Evolutionary conservation across 495 filamentous ascomycete genomes (phyloP).

Genomic region (Podospora anserina): DNA sequence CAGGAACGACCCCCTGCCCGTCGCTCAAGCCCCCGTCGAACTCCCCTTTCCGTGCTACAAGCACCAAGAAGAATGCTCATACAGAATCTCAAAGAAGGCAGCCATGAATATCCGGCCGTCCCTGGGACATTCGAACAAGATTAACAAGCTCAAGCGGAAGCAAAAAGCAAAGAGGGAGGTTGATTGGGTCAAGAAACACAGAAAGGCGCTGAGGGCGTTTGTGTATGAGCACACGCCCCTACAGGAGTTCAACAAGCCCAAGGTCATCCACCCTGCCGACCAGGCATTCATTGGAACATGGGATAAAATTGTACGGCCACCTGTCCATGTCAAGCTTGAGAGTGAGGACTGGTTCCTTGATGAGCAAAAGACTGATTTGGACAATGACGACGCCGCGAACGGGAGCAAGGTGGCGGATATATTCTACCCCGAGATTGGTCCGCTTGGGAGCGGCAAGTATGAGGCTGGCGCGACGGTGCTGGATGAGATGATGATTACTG

Average conservation of each 20-base stretch:
- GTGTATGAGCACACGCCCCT: neutral
- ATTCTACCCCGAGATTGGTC: neutral
- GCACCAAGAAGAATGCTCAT: neutral
- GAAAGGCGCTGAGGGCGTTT: neutral
- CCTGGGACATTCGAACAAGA: neutral
- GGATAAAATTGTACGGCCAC: too few relatives aligned
- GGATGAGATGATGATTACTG: neutral
- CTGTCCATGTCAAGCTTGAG: too few relatives aligned
- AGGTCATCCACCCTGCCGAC: too few relatives aligned
- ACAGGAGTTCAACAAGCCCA: too few relatives aligned
- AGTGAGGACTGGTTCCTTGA: too few relatives aligned
- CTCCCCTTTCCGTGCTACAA: neutral
- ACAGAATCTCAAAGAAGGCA: too few relatives aligned
- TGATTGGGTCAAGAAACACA: neutral
- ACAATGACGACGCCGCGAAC: neutral
- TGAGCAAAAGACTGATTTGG: neutral
- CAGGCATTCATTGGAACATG: too few relatives aligned
- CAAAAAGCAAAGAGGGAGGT: neutral
- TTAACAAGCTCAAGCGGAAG: neutral
- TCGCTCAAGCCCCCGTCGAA: neutral
- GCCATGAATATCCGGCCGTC: too few relatives aligned
- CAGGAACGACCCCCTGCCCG: neutral
- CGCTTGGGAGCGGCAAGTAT: neutral
- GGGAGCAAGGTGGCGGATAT: neutral
- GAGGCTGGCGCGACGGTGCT: neutral